A percentile compares a stretch with the other conserved stretches of the same genome.
These are phyloP conservation scores for Hyaloscypha bicolor DNA, from an alignment of 495 filamentous ascomycete species.

Conservation along the genomic window DNA sequence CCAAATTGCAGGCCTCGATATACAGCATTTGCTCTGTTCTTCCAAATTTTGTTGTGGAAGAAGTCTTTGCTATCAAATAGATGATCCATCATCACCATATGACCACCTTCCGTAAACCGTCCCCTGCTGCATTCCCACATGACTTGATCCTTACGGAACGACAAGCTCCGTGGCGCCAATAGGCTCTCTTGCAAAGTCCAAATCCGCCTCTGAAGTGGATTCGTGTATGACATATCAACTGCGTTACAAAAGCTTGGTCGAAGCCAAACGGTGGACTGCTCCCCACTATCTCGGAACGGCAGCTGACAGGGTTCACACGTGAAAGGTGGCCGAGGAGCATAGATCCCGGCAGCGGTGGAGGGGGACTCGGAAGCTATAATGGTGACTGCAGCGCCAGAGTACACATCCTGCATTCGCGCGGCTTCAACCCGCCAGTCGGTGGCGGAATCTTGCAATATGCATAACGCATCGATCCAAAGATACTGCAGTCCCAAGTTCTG, in stretches of 20 bases:
- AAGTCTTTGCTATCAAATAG: slow-evolving; percentile 21
- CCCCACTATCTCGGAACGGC: neutral
- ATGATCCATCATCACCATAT: neutral
- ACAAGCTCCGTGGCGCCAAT: slow-evolving; percentile 33
- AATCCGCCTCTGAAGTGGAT: slow-evolving; percentile 29
- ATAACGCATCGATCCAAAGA: slow-evolving; percentile 44
- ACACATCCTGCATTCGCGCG: slow-evolving; percentile 33
- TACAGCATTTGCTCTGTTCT: no score
- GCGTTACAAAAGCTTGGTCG: slow-evolving; percentile 19
- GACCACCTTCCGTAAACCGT: neutral
- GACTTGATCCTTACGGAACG: slow-evolving; percentile 32
- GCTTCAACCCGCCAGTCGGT: slow-evolving; percentile 35
- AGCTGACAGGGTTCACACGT: slow-evolving; percentile 5
- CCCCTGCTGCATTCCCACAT: slow-evolving; percentile 29
- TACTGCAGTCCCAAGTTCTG: slow-evolving; percentile 33
- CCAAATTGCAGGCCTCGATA: no score
- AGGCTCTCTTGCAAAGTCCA: slow-evolving; percentile 37
- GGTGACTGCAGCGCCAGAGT: slow-evolving; percentile 31
- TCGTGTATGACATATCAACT: slow-evolving; percentile 25
- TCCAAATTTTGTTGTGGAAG: slow-evolving; percentile 6
- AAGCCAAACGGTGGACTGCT: slow-evolving; percentile 17
- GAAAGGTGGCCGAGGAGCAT: slow-evolving; percentile 11
- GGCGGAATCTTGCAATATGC: slow-evolving; percentile 34
- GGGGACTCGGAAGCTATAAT: slow-evolving; percentile 34
- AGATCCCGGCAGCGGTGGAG: slow-evolving; percentile 31